Percentiles rank a stretch among this genome's conserved stretches.
These are phyloP conservation scores for Nemania sp. DNA, from an alignment of 2,329 filamentous ascomycete species.

Conservation along the genomic window DNA sequence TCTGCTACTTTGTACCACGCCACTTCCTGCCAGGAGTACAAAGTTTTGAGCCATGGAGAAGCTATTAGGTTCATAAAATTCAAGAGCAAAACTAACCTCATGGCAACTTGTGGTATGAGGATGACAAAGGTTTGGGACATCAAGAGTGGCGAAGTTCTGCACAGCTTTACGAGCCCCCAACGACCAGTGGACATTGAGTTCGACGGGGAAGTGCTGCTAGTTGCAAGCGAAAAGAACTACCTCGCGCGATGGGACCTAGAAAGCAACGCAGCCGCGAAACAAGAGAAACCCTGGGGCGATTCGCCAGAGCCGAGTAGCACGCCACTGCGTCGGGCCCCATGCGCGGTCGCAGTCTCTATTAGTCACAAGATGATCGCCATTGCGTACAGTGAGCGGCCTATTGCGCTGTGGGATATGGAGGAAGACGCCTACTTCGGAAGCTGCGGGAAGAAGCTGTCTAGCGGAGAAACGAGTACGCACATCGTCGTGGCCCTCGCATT, in stretches of 20 bases:
- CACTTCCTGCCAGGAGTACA: conserved; percentile 9
- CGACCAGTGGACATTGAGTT: background rate
- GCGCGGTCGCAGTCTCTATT: background rate
- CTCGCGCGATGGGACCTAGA: conserved; percentile 4
- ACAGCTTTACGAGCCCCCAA: background rate
- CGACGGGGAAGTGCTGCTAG: background rate
- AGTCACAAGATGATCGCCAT: background rate
- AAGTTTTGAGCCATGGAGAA: conserved; percentile 5
- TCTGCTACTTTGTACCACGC: background rate
- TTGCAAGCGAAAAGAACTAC: background rate
- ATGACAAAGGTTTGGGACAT: background rate
- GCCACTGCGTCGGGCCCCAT: background rate
- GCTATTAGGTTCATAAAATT: background rate
- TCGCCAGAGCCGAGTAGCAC: background rate
- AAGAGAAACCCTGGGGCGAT: background rate
- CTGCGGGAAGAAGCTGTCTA: background rate
- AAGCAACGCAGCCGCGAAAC: background rate
- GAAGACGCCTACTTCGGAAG: background rate
- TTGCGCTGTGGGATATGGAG: conserved; percentile 7
- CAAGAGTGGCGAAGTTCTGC: background rate
- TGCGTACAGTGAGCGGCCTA: background rate
- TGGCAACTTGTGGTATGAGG: conserved; percentile 11
- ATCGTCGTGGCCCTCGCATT: background rate
- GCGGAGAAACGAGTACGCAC: conserved; percentile 9
- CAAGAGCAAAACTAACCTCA: background rate